phyloP scores from a whole-genome alignment of 2,329 filamentous ascomycete genomes.

The Arthrobotrys sphaeroides region DNA sequence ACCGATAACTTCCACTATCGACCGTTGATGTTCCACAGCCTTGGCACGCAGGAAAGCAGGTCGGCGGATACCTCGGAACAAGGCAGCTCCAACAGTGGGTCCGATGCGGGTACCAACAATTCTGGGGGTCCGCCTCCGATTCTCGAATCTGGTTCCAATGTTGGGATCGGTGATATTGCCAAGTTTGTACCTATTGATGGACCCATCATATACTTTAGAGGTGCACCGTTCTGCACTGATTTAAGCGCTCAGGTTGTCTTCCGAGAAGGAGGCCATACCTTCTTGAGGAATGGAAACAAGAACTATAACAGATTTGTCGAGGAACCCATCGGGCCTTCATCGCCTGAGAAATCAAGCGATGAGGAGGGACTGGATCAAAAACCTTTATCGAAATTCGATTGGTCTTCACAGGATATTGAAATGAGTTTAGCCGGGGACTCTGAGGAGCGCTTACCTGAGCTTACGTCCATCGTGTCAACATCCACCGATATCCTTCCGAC shows the following conservation, averaged over 20 bases:
- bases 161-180: conserved; percentile 28
- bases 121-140: conserved; percentile 48
- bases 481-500: conserved; percentile 25
- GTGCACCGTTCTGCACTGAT: conserved; percentile 82
- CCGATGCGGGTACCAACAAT: conserved; percentile 23
- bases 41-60: conserved; percentile 24
- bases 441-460: conserved; percentile 59
- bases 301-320: conserved; percentile 33
- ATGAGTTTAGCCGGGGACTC: conserved; percentile 63
- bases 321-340: conserved; percentile 50
- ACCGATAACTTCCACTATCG: conserved; percentile 38
- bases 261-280: conserved; percentile 62
- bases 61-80: conserved; percentile 36
- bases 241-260: conserved; percentile 66
- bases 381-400: conserved; percentile 29
- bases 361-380: background rate
- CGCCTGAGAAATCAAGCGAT: conserved; percentile 23
- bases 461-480: conserved; percentile 27
- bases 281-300: conserved; percentile 51
- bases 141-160: conserved; percentile 34
- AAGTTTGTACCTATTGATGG: conserved; percentile 62
- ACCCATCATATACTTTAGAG: conserved; percentile 84
- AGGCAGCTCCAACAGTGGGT: conserved; percentile 32
- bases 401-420: conserved; percentile 55
- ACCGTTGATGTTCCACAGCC: conserved; percentile 38